Evolutionary conservation across 805 yeast genomes (phyloP).

Genomic region (Metschnikowia hibisci): DNA sequence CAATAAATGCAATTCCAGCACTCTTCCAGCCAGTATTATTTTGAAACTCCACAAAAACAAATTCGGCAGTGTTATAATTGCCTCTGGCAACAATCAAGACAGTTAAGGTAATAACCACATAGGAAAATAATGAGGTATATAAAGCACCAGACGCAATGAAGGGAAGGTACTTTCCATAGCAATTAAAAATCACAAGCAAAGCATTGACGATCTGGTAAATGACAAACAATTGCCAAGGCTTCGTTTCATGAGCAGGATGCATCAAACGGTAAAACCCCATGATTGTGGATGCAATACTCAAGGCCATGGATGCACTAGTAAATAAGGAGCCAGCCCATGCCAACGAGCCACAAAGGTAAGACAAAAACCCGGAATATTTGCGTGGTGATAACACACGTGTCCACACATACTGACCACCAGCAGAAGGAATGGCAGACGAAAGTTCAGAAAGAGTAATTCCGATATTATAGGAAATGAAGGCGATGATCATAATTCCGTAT

Average conservation of each 20-base stretch:
- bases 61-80: constrained; percentile 32
- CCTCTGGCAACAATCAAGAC: constrained; percentile 38
- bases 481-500: constrained; percentile 39
- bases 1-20: constrained; percentile 20
- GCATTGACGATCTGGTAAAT: constrained; percentile 34
- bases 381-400: constrained; percentile 37
- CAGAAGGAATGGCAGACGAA: constrained; percentile 38
- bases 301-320: constrained; percentile 38
- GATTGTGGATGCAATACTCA: constrained; percentile 31
- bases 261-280: constrained; percentile 37
- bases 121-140: constrained; percentile 34
- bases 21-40: constrained; percentile 24
- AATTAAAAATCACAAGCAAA: constrained; percentile 31
- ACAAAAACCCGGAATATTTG: constrained; percentile 34
- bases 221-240: constrained; percentile 37
- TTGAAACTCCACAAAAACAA: constrained; percentile 20
- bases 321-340: constrained; percentile 43
- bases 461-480: constrained; percentile 33
- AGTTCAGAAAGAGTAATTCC: constrained; percentile 39
- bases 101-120: constrained; percentile 32
- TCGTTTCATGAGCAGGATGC: constrained; percentile 31
- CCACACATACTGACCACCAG: constrained; percentile 45
- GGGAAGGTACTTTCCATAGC: constrained; percentile 36
- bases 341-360: constrained; percentile 38
- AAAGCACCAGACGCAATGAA: constrained; percentile 32